Evolutionary conservation across 192 early-diverging fungal genomes (phyloP).

Genomic region (Coemansia javaensis): DNA sequence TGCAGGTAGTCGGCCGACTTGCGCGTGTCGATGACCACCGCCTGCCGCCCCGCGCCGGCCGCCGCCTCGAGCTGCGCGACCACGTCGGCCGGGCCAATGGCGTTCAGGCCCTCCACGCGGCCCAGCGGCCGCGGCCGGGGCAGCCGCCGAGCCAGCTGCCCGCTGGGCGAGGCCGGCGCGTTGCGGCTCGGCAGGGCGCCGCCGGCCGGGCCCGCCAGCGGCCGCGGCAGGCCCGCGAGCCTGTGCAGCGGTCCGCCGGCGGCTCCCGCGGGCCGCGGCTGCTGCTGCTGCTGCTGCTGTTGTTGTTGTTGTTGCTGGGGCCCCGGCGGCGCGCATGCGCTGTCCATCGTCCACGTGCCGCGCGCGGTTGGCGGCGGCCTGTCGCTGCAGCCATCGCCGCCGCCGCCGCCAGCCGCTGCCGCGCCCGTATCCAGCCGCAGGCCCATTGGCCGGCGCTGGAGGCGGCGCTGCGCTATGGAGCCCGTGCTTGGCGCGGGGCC

Average conservation of each 20-base stretch:
- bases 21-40: slow-evolving; percentile 70
- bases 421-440: slow-evolving; percentile 24
- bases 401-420: not conserved
- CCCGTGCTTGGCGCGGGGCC: slow-evolving; percentile 1
- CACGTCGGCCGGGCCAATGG: slow-evolving; percentile 9
- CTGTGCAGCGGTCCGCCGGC: not conserved
- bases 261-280: slow-evolving; percentile 3
- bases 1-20: slow-evolving; percentile 54
- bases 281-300: not conserved
- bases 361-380: slow-evolving; percentile 28
- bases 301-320: not conserved
- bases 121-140: slow-evolving; percentile 2
- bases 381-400: not conserved
- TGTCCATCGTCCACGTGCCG: slow-evolving; percentile 24
- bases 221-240: not conserved
- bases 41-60: not conserved
- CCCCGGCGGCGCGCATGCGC: not conserved
- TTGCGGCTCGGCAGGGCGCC: not conserved
- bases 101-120: slow-evolving; percentile 19
- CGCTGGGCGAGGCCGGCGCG: not conserved
- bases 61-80: slow-evolving; percentile 1
- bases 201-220: not conserved
- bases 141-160: slow-evolving; percentile 12
- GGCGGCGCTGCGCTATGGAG: slow-evolving; percentile 36
- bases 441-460: slow-evolving; percentile 35